A percentile compares a stretch with the other conserved stretches of the same genome.
Evolutionary conservation across 2,329 filamentous ascomycete genomes (phyloP).

Genomic region (Phialemoniopsis sp.): DNA sequence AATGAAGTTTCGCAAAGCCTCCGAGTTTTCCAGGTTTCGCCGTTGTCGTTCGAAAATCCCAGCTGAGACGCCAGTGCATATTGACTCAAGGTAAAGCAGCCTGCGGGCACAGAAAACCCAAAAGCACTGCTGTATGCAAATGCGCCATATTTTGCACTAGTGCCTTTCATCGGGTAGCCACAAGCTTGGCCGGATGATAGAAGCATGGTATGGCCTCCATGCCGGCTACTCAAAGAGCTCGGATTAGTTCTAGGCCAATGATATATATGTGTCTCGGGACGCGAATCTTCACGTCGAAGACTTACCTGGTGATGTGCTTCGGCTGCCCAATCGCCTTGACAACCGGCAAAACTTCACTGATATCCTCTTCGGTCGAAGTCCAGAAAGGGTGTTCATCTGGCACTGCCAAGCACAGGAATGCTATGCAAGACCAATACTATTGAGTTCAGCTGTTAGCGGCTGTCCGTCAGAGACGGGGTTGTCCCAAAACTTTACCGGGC

Average conservation of each 20-base stretch:
- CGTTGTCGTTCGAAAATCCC: conserved; percentile 71
- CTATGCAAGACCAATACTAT: conserved; percentile 76
- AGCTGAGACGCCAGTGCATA: conserved; percentile 71
- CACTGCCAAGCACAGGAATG: conserved; percentile 68
- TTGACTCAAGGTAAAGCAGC: conserved; percentile 71
- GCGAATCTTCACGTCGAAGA: no score
- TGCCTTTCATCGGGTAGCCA: conserved; percentile 74
- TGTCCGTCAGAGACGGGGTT: no score
- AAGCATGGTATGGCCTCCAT: conserved; percentile 69
- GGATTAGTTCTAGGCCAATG: no score
- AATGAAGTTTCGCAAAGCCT: conserved; percentile 58
- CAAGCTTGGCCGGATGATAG: conserved; percentile 72
- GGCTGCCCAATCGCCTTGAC: conserved; percentile 57
- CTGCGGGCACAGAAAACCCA: conserved; percentile 71
- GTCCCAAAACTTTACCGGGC: conserved; percentile 35
- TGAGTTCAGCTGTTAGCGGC: conserved; percentile 26
- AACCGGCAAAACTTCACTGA: conserved; percentile 46
- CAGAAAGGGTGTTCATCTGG: conserved; percentile 69
- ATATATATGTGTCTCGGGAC: no score
- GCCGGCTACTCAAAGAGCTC: no score
- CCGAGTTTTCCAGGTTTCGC: conserved; percentile 73
- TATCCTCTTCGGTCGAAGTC: conserved; percentile 60
- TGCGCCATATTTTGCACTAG: conserved; percentile 74
- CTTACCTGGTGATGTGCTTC: no score
- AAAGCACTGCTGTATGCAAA: conserved; percentile 75